These are phyloP conservation scores for Aristolochia californica DNA, from an alignment of 164 flowering plant genomes.

Conservation along the genomic window DNA sequence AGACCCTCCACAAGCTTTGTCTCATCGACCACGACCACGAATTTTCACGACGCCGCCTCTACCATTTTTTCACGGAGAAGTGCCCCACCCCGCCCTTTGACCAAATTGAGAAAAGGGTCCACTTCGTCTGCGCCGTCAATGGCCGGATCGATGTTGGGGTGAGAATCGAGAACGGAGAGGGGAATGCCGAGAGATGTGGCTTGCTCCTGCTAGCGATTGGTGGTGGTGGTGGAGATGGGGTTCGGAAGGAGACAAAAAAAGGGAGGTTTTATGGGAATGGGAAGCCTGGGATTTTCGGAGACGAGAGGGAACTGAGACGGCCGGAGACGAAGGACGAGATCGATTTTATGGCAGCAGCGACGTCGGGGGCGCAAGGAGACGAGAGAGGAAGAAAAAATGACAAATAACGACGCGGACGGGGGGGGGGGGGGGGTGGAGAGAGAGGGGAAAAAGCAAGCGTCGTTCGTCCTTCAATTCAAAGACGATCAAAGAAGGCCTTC, in stretches of 20 bases:
- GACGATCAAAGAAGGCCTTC: too few relatives aligned
- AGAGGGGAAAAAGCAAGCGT: not conserved
- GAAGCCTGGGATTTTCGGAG: not conserved
- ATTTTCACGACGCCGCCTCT: conserved; percentile 2
- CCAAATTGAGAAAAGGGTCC: too few relatives aligned
- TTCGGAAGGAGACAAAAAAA: too few relatives aligned
- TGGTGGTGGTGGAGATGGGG: conserved; percentile 5
- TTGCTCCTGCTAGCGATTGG: conserved; percentile 5
- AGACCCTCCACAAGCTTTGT: conserved; percentile 3
- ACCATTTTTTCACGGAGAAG: conserved; percentile 11
- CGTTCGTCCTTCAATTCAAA: too few relatives aligned
- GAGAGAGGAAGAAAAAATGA: not conserved
- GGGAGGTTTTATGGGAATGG: too few relatives aligned
- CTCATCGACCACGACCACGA: conserved; percentile 10
- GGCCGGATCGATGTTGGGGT: conserved; percentile 7
- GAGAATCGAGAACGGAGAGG: conserved; percentile 5
- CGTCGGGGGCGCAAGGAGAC: not conserved
- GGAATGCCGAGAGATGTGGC: conserved; percentile 9
- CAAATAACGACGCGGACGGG: not conserved
- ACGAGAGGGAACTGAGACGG: not conserved
- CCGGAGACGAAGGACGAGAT: not conserved
- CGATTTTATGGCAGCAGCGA: too few relatives aligned
- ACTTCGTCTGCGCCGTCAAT: too few relatives aligned
- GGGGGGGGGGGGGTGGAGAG: not conserved
- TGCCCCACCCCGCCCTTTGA: too few relatives aligned